phyloP scores from a whole-genome alignment of 139 green algal species.

The Monoraphidium neglectum region DNA sequence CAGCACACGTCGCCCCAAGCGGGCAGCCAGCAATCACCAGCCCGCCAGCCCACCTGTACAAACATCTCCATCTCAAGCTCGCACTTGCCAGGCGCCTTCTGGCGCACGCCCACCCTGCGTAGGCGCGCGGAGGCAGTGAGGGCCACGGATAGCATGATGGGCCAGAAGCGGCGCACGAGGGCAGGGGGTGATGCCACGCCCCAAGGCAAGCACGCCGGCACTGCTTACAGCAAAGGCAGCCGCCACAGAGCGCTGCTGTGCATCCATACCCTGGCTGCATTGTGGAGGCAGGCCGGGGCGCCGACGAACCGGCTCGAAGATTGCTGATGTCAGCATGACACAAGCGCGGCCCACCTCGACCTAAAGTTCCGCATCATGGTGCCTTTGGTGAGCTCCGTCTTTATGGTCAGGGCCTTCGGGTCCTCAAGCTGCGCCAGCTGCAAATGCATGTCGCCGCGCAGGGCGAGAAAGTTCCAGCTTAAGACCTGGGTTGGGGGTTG shows the following conservation, averaged over 20 bases:
- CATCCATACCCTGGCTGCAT: too few species aligned
- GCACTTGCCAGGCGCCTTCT: not conserved
- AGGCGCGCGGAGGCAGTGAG: too few species aligned
- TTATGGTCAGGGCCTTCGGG: conserved; percentile 7
- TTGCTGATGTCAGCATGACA: not conserved
- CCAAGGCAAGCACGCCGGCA: too few species aligned
- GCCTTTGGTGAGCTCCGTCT: conserved; percentile 17
- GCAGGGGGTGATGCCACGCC: too few species aligned
- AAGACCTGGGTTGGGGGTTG: conserved; percentile 19
- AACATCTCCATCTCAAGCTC: conserved; percentile 1
- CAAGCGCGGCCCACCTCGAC: not conserved
- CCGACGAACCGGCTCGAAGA: too few species aligned
- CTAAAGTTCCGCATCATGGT: conserved; percentile 33
- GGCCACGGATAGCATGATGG: too few species aligned
- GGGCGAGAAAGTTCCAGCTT: conserved; percentile 24
- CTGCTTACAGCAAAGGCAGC: too few species aligned
- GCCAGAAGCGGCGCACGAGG: too few species aligned
- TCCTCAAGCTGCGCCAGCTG: conserved; percentile 16
- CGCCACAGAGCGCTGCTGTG: too few species aligned
- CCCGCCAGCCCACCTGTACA: too few species aligned
- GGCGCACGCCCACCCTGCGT: conserved; percentile 17
- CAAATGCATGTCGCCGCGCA: conserved; percentile 25
- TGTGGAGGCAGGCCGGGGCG: too few species aligned
- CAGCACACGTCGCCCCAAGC: too few species aligned
- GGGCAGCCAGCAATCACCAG: not conserved